These are phyloP conservation scores for Amanita fuliginea DNA, from an alignment of 768 basidiomycete species.

Conservation along the genomic window DNA sequence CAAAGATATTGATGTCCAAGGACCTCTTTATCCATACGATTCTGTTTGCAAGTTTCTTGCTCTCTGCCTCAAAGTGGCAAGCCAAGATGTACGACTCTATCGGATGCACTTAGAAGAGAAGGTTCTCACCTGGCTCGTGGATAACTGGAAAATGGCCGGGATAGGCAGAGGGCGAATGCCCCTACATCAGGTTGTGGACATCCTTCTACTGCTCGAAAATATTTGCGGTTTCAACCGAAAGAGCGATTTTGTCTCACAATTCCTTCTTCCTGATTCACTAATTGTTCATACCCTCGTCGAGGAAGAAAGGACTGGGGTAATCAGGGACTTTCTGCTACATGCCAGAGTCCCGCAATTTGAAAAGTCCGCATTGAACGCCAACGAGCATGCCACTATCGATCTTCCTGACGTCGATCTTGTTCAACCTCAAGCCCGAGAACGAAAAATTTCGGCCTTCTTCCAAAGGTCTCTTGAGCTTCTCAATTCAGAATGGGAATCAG, in stretches of 20 bases:
- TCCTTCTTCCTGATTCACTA: slow-evolving; percentile 58
- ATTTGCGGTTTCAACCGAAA: slow-evolving; percentile 46
- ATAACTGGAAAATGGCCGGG: slow-evolving; percentile 46
- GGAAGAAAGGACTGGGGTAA: slow-evolving; percentile 41
- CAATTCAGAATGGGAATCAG: slow-evolving; percentile 32
- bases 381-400: neutral
- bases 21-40: slow-evolving; percentile 79
- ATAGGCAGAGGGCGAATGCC: slow-evolving; percentile 34
- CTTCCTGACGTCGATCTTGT: slow-evolving; percentile 18
- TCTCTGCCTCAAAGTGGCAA: slow-evolving; percentile 56
- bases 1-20: slow-evolving; percentile 84
- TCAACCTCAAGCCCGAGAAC: slow-evolving; percentile 47
- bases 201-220: slow-evolving; percentile 50
- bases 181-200: slow-evolving; percentile 44
- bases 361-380: neutral
- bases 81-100: slow-evolving; percentile 74
- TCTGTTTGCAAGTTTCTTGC: slow-evolving; percentile 80
- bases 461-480: slow-evolving; percentile 49
- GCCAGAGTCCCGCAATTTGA: slow-evolving; percentile 44
- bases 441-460: slow-evolving; percentile 51
- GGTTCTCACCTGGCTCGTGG: slow-evolving; percentile 70
- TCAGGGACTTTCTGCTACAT: slow-evolving; percentile 61
- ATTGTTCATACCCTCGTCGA: slow-evolving; percentile 53
- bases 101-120: slow-evolving; percentile 83
- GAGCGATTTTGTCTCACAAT: slow-evolving; percentile 32